These are phyloP conservation scores for Claviceps maximensis DNA, from an alignment of 2,329 filamentous ascomycete species.

Conservation along the genomic window DNA sequence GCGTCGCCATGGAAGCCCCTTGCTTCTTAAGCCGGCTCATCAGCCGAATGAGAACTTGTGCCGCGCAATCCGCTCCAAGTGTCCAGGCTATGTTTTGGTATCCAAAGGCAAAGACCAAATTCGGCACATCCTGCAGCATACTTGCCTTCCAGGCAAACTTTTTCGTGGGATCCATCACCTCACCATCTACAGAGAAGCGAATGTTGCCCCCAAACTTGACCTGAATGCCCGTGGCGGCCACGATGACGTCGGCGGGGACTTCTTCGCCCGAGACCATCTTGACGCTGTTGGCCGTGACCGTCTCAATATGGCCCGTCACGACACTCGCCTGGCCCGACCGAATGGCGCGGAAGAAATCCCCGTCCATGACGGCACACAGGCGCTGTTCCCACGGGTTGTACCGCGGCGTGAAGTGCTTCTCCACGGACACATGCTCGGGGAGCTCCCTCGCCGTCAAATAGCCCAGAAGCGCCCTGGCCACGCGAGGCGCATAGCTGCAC, in stretches of 20 bases:
- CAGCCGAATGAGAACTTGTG: slow-evolving; percentile 12
- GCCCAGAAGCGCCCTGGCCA: slow-evolving; percentile 30
- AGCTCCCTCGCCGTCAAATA: slow-evolving; percentile 29
- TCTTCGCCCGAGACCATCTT: slow-evolving; percentile 27
- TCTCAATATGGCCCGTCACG: slow-evolving; percentile 32
- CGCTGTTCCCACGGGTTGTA: slow-evolving; percentile 56
- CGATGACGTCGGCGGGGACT: slow-evolving; percentile 45
- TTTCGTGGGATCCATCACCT: slow-evolving; percentile 25
- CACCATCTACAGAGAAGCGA: slow-evolving; percentile 36
- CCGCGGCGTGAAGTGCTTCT: slow-evolving; percentile 41
- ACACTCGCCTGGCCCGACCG: slow-evolving; percentile 25
- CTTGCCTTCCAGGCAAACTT: slow-evolving; percentile 44
- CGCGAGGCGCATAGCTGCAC: slow-evolving; percentile 34
- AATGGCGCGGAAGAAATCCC: slow-evolving; percentile 31
- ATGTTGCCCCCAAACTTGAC: slow-evolving; percentile 41
- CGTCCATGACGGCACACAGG: slow-evolving; percentile 41
- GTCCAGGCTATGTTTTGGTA: slow-evolving; percentile 52
- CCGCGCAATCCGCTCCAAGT: slow-evolving; percentile 42
- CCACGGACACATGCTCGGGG: slow-evolving; percentile 30
- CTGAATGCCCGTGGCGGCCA: slow-evolving; percentile 51
- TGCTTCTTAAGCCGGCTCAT: slow-evolving; percentile 27
- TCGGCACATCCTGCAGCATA: slow-evolving; percentile 52
- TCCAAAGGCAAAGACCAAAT: slow-evolving; percentile 43
- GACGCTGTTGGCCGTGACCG: slow-evolving; percentile 29
- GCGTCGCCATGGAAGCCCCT: slow-evolving; percentile 28